Conservation (phyloP, 2,329 filamentous ascomycete species). For the Sclerotinia subarctica region DNA sequence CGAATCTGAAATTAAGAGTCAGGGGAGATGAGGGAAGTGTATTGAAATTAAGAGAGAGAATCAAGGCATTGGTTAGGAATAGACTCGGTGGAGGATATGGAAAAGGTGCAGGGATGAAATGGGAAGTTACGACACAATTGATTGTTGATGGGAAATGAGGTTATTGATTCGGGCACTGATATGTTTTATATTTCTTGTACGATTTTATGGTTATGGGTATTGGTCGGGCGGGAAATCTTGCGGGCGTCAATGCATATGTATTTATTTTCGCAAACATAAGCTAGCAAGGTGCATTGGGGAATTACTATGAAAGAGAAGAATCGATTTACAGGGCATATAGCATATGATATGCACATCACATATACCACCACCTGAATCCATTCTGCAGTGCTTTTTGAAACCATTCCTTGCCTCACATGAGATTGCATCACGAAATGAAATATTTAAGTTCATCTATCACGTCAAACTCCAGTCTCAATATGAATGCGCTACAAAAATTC, state of each 20-base stretch:
- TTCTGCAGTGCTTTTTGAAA: neutral
- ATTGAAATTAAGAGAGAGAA: slow-evolving; percentile 68
- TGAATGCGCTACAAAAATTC: no score
- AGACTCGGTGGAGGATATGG: slow-evolving; percentile 86
- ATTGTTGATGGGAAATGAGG: slow-evolving; percentile 31
- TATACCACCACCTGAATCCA: neutral
- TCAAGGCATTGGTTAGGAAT: slow-evolving; percentile 78
- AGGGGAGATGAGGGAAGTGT: slow-evolving; percentile 63
- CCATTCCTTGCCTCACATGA: no score
- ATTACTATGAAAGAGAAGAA: neutral
- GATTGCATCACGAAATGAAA: no score
- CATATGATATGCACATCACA: neutral
- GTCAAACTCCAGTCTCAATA: no score
- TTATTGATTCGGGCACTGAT: neutral
- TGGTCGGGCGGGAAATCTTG: no score
- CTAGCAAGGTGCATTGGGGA: neutral
- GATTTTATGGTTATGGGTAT: neutral
- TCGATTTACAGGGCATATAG: neutral
- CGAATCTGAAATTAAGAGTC: slow-evolving; percentile 80
- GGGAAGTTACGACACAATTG: slow-evolving; percentile 91
- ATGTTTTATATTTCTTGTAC: neutral
- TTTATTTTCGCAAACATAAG: neutral
- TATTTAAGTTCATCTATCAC: no score
- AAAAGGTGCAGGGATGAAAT: slow-evolving; percentile 70
- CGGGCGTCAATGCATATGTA: neutral